Evolutionary conservation across 1,139 yeast species (phyloP), one percentile per base, ranked within the genome.

Genomic region (Blastobotrys petasosporus): DNA sequence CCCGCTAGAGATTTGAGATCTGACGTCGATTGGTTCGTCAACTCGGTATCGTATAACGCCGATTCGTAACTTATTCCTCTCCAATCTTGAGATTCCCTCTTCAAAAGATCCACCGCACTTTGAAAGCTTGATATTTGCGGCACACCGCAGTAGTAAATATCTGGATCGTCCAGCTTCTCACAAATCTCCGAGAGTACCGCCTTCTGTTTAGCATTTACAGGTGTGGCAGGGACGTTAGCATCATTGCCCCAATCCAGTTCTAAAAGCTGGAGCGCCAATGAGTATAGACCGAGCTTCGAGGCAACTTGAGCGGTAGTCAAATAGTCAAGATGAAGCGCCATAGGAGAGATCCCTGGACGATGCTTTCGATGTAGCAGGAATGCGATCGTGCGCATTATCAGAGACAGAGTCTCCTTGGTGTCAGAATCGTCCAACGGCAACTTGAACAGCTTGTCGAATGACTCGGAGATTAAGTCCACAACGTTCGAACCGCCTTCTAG

Each of bases 91-190:
- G 65, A 58, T 30, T 67, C 67, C 2, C 77, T 62, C 31, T 73
- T 65, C 6, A 59, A 47, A 3, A 45, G 45, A 13, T 65, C 59
- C 10, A 80, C 57, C 0, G 85, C 82, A 46, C 73, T 73, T 0
- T 69, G 69, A 8, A 85, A 59, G 0, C 80, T 68, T 0, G 82
- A 74, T 20, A 73, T 70, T 12, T 75, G 71, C 0, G 87, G 87
- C 7, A 84, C 63, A 0, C 94, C 94, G 54, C 25, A 20, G 7
- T 72, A 71, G 2, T 74, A 57, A 36, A 84, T 63, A 58, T 86
- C 95, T 1, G 71, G 69, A 52, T 84, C 87, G 44, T 75, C 78
- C 11, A 81, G 66, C 0, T 69, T 58, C 13, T 69, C 68, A 55
- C 80, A 84, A 1, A 82, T 68, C 1, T 7, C 13, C 11, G 20